These are phyloP conservation scores for Blumeriella jaapii DNA, from an alignment of 2,329 filamentous ascomycete species.

Conservation along the genomic window DNA sequence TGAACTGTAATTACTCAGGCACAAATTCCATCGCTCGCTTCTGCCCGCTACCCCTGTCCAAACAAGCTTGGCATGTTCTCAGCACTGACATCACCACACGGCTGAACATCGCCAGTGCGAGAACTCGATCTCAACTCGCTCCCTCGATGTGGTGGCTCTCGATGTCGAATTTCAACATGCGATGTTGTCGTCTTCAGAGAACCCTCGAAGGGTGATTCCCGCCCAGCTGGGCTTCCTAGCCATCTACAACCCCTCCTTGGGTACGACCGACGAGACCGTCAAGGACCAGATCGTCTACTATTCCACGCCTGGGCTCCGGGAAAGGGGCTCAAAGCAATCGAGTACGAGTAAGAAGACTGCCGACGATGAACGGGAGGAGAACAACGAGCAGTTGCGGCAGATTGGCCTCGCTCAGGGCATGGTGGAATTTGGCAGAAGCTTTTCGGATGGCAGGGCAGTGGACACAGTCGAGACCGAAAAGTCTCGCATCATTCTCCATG, in stretches of 20 bases:
- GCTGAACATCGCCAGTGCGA: too few species aligned
- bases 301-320: conserved; percentile 26
- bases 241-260: conserved; percentile 86
- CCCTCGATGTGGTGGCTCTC: too few species aligned
- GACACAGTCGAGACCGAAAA: conserved; percentile 88
- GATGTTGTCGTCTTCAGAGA: conserved; percentile 18
- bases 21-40: too few species aligned
- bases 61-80: too few species aligned
- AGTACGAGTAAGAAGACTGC: conserved; percentile 19
- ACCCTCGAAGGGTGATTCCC: conserved; percentile 34
- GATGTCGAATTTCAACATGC: too few species aligned
- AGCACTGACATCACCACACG: too few species aligned
- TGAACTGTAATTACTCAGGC: too few species aligned
- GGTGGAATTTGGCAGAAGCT: conserved; percentile 83
- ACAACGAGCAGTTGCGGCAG: conserved; percentile 80
- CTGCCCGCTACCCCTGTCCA: too few species aligned
- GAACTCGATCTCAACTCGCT: too few species aligned
- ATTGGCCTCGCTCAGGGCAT: conserved; percentile 95
- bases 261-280: conserved; percentile 46
- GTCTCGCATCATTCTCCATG: conserved; percentile 70
- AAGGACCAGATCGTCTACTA: conserved; percentile 88
- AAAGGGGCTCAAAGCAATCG: conserved; percentile 4
- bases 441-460: conserved; percentile 64
- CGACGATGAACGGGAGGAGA: conserved; percentile 43
- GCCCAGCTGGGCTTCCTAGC: conserved; percentile 83